Base-by-base conservation (phyloP, 2,329 filamentous ascomycete genomes). In the Calycina marina region DNA sequence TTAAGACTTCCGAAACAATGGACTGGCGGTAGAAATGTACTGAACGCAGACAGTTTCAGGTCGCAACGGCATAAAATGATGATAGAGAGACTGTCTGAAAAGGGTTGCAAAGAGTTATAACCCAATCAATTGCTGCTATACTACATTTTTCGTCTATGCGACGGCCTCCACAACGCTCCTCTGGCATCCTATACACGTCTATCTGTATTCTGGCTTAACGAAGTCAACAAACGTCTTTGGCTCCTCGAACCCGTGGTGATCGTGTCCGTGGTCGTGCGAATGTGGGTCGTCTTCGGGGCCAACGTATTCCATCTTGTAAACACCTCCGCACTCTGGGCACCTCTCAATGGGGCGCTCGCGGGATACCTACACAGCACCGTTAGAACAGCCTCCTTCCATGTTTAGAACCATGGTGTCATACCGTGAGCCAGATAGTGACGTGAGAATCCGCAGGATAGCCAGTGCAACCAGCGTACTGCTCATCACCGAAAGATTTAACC, bases 221-320 rank as follows among this genome's bases (percentile, higher is more conserved):
- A 72, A 96, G 69, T 98, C 82, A 61, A 84, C 84, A 57, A 96
- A 88, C 50, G 83, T 93, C 78, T 94, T 93, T 57, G 85, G 83
- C 64, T 93, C 84, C 63, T 90, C 84, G 56, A 67, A 42, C 14
- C 25, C 67, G 52, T 72, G 65, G 50, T 61, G 56, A 57, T 66
- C 65, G 43, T 51, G 47, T 3, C 34, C 42, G 50, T 73, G 67
- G 55, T 72, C 72, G 51, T 71, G 64, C 38, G 53, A 54, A 54
- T 74, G 68, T 41, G 59, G 62, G 48, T 64, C 61, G 57, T 82
- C 80, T 55, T 76, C 58, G 31, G 85, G 76, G 40, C 90, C 90
- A 46, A 93, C 64, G 61, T 93, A 98, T 57, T 94, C 79, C 82
- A 96, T 90, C 77, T 93, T 92, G 69, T 93, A 86, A 48, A 90